Evolutionary conservation across 2,329 filamentous ascomycete genomes (phyloP).

Genomic region (Botryosphaeria dothidea): DNA sequence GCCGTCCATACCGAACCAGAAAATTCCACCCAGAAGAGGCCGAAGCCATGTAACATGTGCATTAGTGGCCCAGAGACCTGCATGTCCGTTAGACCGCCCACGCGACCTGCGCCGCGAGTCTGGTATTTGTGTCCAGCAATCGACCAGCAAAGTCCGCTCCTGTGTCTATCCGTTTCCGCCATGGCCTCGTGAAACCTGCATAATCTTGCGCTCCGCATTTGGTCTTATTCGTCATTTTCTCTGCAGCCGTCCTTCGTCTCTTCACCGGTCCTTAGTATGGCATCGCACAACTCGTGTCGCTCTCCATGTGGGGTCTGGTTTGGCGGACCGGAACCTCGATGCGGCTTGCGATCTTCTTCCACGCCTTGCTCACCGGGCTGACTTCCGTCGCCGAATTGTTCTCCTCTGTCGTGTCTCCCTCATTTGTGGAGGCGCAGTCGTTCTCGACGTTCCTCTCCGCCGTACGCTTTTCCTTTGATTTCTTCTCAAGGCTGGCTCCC

Average conservation of each 20-base stretch:
- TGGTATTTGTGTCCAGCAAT: conserved; percentile 2
- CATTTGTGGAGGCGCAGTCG: neutral
- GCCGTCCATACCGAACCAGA: neutral
- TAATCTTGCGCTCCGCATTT: neutral
- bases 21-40: neutral
- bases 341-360: neutral
- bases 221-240: neutral
- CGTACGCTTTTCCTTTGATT: neutral
- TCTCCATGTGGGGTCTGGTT: neutral
- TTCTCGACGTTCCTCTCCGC: neutral
- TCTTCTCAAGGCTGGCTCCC: neutral
- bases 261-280: neutral
- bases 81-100: conserved; percentile 5
- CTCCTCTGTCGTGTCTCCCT: neutral
- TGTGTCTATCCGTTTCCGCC: neutral
- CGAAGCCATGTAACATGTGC: neutral
- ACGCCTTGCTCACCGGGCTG: neutral
- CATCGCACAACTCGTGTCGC: neutral
- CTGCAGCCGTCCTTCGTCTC: neutral
- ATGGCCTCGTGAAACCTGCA: conserved; percentile 2
- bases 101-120: neutral
- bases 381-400: neutral
- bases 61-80: neutral
- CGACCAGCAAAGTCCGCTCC: neutral
- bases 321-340: neutral